Base-by-base conservation (phyloP, 768 basidiomycete genomes). In the Tricholoma flavovirens region DNA sequence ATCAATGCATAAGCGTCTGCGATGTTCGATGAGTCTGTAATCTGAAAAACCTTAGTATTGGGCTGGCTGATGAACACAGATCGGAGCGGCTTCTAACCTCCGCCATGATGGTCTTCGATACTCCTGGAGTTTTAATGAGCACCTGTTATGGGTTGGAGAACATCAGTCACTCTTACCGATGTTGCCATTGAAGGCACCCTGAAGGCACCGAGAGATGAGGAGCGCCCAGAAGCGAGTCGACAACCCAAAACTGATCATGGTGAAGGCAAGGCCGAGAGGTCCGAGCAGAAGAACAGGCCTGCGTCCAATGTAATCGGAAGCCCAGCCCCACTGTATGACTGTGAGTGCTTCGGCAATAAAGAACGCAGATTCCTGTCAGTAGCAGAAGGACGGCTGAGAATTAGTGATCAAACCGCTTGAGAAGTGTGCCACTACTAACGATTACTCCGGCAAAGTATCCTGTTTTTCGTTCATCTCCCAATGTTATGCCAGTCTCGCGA, bases 391-490 rank as follows among this genome's bases (percentile, higher is more conserved):
- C 24, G 12, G 15, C 10, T 22, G 5, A 10, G 29, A 36, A 15
- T 55, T n/a, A n/a, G n/a, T n/a, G n/a, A n/a, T 6, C 2, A 15
- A n/a, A 17, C 32, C 10, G 19, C 2, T 9, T 12, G 19, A n/a
- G 45, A 12, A 9, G 14, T 29, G 7, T 9, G 15, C 19, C 2
- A 61, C 70, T 56, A 54, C 70, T 56, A 54, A 77, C 78, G 29
- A 80, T 73, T n/a, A 80, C 57, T 2, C 78, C 78, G 56, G 76
- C 77, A 58, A 42, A 42, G 61, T 79, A 79, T 0, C 77, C 78
- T 4, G 73, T 76, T 51, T 69, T 74, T 6, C 60, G 67, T 56
- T 77, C 76, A 43, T 79, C 73, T 4, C 76, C 76, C 10, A 62
- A 61, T 11, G 76, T 77, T 14, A 80, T 68, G 2, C 75, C 75